Percentiles rank a stretch among this genome's conserved stretches.
Conservation (phyloP, 495 filamentous ascomycete species). For the Penicillium ochrochloron region DNA sequence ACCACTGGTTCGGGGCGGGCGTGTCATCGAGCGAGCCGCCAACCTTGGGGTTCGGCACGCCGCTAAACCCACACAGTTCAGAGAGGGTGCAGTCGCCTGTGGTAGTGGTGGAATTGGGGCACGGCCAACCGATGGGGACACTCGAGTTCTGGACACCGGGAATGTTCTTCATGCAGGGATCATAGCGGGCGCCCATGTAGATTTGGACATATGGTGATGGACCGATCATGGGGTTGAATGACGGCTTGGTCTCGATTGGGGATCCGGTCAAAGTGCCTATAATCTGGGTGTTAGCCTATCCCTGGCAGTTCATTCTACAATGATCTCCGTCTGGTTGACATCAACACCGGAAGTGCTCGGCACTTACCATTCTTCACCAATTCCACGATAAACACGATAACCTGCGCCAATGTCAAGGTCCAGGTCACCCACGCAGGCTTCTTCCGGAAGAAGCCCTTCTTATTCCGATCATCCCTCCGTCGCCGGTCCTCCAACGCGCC, state of each 20-base stretch:
- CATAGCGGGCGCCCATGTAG: slow-evolving; percentile 93
- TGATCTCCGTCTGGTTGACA: background rate
- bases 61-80: slow-evolving; percentile 79
- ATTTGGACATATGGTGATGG: slow-evolving; percentile 89
- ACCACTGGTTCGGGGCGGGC: slow-evolving; percentile 87
- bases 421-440: slow-evolving; percentile 84
- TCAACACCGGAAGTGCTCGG: background rate
- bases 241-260: slow-evolving; percentile 83
- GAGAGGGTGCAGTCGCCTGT: slow-evolving; percentile 69
- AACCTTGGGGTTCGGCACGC: slow-evolving; percentile 63
- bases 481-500: slow-evolving; percentile 29
- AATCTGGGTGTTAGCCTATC: background rate
- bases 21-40: slow-evolving; percentile 46
- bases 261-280: slow-evolving; percentile 53
- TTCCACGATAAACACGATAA: slow-evolving; percentile 89
- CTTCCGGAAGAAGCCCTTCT: slow-evolving; percentile 58
- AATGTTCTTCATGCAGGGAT: slow-evolving; percentile 91
- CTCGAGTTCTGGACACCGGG: slow-evolving; percentile 64
- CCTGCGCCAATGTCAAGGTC: slow-evolving; percentile 73
- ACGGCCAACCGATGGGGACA: slow-evolving; percentile 63
- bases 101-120: slow-evolving; percentile 72
- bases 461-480: slow-evolving; percentile 31
- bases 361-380: slow-evolving; percentile 77
- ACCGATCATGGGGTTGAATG: slow-evolving; percentile 96
- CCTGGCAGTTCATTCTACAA: background rate